phyloP scores from a whole-genome alignment of 2,329 filamentous ascomycete genomes.

The Colletotrichum shisoi region DNA sequence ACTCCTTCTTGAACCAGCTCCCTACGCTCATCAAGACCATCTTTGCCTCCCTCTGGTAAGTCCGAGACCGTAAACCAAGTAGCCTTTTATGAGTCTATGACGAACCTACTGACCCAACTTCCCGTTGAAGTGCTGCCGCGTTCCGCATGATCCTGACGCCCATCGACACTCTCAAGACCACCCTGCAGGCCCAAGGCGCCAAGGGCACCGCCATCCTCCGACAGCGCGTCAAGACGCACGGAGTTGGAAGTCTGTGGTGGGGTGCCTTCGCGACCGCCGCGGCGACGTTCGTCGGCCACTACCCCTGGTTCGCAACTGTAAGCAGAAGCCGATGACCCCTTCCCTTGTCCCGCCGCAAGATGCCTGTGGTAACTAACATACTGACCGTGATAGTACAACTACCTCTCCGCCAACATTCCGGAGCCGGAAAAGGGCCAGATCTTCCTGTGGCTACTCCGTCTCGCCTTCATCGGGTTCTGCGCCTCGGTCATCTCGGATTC shows the following conservation, averaged over 20 bases:
- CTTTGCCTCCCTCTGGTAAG: constrained; percentile 56
- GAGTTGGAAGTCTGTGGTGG: constrained; percentile 59
- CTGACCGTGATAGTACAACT: constrained; percentile 51
- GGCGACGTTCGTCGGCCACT: constrained; percentile 59
- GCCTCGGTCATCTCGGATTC: constrained; percentile 57
- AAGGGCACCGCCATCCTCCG: constrained; percentile 54
- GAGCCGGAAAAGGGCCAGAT: constrained; percentile 54
- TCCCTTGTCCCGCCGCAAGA: neutral
- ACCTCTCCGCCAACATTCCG: constrained; percentile 50
- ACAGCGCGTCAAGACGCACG: constrained; percentile 55
- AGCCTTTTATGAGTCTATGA: accelerated
- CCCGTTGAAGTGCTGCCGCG: constrained; percentile 50
- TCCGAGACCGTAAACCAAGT: accelerated
- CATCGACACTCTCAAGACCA: constrained; percentile 60
- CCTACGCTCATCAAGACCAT: constrained; percentile 56
- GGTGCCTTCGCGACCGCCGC: constrained; percentile 58
- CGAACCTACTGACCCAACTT: neutral
- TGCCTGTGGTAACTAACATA: constrained; percentile 14
- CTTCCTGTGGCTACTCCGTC: constrained; percentile 53
- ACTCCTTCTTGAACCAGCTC: constrained; percentile 54
- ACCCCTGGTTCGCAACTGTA: constrained; percentile 60
- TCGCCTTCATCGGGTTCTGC: constrained; percentile 55
- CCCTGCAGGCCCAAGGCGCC: constrained; percentile 57
- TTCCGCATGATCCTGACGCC: constrained; percentile 59
- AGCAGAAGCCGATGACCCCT: neutral